phyloP scores from a whole-genome alignment of 1,284 basidiomycete genomes.

The Ceratobasidium sp. region DNA sequence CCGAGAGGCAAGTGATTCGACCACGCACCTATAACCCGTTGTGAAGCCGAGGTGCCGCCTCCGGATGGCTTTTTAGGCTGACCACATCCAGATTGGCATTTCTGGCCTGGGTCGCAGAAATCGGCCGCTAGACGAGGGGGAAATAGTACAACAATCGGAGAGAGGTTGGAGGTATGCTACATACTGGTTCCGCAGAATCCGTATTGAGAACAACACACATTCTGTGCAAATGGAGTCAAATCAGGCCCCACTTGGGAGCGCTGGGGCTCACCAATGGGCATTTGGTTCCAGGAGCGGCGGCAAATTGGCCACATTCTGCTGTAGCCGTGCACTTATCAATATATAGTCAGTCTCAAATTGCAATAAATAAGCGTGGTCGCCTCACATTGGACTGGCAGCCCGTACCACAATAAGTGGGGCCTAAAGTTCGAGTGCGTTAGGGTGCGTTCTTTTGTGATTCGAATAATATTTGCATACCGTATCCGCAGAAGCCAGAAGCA shows the following conservation, averaged over 20 bases:
- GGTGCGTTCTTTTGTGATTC: not conserved
- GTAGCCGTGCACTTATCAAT: slow-evolving; percentile 14
- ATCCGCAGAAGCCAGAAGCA: slow-evolving; percentile 12
- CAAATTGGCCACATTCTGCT: slow-evolving; percentile 13
- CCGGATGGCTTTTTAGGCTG: slow-evolving; percentile 2
- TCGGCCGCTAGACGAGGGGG: too few relatives aligned
- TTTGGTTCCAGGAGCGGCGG: slow-evolving; percentile 11
- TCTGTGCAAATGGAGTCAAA: not conserved
- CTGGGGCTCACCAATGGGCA: not conserved
- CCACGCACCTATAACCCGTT: slow-evolving; percentile 3
- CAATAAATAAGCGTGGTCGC: not conserved
- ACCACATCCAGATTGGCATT: slow-evolving; percentile 22
- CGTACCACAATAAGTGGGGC: slow-evolving; percentile 19
- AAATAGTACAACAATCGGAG: too few relatives aligned
- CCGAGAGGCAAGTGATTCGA: not conserved
- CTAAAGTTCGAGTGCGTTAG: not conserved
- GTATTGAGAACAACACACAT: slow-evolving; percentile 24
- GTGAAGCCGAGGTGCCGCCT: not conserved
- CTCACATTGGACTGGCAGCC: slow-evolving; percentile 17
- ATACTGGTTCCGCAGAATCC: slow-evolving; percentile 24
- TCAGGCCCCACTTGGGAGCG: not conserved
- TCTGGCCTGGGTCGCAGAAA: slow-evolving; percentile 10
- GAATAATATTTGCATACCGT: not conserved
- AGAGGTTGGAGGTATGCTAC: too few relatives aligned
- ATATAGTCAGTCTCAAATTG: not conserved